These are phyloP conservation scores for Mycena albidolilacea DNA, from an alignment of 768 basidiomycete species.

Conservation along the genomic window DNA sequence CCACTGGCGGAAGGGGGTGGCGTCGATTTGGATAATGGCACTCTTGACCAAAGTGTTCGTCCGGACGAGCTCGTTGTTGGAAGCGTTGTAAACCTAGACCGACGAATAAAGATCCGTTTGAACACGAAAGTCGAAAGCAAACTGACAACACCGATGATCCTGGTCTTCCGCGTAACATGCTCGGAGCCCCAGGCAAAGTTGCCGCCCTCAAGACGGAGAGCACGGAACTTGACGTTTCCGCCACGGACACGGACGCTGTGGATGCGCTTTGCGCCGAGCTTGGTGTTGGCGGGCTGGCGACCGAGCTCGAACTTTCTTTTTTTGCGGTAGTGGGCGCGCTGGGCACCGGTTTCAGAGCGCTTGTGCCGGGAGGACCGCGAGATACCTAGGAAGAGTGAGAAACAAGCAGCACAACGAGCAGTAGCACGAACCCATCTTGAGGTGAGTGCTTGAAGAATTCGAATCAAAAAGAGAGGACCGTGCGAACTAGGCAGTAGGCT, in stretches of 20 bases:
- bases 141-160: conserved; percentile 91
- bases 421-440: conserved; percentile 81
- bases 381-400: conserved; percentile 76
- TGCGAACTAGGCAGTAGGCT: background rate
- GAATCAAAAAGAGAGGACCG: background rate
- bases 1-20: conserved; percentile 99
- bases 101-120: conserved; percentile 11
- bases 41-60: conserved; percentile 99
- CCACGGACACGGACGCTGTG: conserved; percentile 97
- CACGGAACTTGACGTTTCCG: conserved; percentile 95
- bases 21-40: conserved; percentile 97
- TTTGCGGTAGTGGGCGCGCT: conserved; percentile 97
- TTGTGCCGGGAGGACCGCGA: conserved; percentile 98
- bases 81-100: conserved; percentile 94
- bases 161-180: conserved; percentile 94
- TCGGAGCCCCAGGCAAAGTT: conserved; percentile 99
- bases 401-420: conserved; percentile 36
- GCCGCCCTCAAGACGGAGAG: conserved; percentile 95
- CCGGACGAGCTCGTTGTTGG: conserved; percentile 99
- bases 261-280: conserved; percentile 95
- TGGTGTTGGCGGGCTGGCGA: conserved; percentile 97
- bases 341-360: conserved; percentile 93
- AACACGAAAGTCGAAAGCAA: conserved; percentile 53
- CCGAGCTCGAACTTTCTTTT: conserved; percentile 99
- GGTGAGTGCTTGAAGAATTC: conserved; percentile 32